A percentile compares a stretch with the other conserved stretches of the same genome.
Conservation (phyloP, 2,329 filamentous ascomycete genomes). For the Cryphonectria carpinicola region DNA sequence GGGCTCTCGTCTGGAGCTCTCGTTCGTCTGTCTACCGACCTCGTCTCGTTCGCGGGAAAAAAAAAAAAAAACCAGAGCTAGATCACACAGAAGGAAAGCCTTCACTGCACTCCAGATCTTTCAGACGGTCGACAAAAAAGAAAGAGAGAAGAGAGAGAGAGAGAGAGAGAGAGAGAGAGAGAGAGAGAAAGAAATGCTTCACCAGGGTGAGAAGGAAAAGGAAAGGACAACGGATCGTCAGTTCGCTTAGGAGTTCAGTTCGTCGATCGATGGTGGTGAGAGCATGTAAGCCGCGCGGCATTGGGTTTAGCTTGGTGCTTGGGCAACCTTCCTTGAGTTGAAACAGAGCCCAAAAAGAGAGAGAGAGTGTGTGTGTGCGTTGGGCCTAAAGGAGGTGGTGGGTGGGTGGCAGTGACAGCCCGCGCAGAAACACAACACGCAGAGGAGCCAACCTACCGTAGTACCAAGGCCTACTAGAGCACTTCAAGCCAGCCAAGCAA, state of each 20-base stretch:
- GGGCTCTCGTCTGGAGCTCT: background rate
- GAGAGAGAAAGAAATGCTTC: background rate
- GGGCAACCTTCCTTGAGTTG: background rate
- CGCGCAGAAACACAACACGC: too few relatives aligned
- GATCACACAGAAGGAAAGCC: background rate
- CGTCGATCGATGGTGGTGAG: background rate
- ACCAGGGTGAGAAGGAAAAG: background rate
- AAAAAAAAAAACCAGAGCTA: background rate
- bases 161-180: background rate
- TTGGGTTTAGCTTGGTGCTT: conserved; percentile 1
- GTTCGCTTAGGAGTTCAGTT: background rate
- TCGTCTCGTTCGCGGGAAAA: background rate
- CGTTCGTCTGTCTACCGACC: background rate
- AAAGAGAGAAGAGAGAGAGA: background rate
- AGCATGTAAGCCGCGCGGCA: conserved; percentile 1
- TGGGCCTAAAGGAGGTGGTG: conserved; percentile 2
- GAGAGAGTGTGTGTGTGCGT: conserved; percentile 15
- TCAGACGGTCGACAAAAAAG: background rate
- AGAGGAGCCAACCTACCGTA: too few relatives aligned
- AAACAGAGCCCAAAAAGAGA: conserved; percentile 7
- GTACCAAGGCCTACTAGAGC: background rate
- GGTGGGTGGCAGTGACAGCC: background rate
- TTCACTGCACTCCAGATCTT: background rate
- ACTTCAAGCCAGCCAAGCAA: background rate
- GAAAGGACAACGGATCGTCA: background rate